Percentiles rank a stretch among this genome's conserved stretches.
phyloP scores from a whole-genome alignment of 2,329 filamentous ascomycete species.

The Lomentospora prolificans region DNA sequence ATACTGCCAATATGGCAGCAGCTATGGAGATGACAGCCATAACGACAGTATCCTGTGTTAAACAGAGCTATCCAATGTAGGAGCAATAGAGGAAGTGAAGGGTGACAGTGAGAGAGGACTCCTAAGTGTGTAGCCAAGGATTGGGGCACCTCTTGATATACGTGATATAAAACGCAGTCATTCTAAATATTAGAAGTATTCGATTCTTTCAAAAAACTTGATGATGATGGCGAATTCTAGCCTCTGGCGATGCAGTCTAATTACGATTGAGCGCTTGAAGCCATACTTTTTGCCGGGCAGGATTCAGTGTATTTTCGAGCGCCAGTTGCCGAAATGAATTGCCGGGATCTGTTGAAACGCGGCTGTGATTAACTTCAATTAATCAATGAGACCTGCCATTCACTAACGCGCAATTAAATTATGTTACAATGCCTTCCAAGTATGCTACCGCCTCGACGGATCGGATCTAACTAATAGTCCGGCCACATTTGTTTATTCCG shows the following conservation, averaged over 20 bases:
- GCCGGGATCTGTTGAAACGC: neutral
- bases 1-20: neutral
- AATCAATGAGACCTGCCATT: neutral
- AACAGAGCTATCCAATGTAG: neutral
- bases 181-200: neutral
- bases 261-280: neutral
- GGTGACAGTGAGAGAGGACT: neutral
- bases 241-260: neutral
- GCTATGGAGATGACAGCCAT: neutral
- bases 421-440: neutral
- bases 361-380: neutral
- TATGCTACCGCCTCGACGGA: neutral
- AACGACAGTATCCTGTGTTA: neutral
- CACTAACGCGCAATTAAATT: neutral
- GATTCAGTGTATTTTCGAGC: neutral
- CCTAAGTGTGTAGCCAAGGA: neutral
- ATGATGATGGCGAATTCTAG: neutral
- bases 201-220: neutral
- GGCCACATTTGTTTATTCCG: too few species aligned
- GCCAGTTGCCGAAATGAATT: neutral
- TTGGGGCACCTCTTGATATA: neutral
- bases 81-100: neutral
- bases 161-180: neutral
- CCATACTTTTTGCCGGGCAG: neutral
- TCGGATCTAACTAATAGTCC: neutral